Evolutionary conservation across 768 basidiomycete genomes (phyloP), one percentile per base, ranked within the genome.

Genomic region (Rhodotorula diobovata): DNA sequence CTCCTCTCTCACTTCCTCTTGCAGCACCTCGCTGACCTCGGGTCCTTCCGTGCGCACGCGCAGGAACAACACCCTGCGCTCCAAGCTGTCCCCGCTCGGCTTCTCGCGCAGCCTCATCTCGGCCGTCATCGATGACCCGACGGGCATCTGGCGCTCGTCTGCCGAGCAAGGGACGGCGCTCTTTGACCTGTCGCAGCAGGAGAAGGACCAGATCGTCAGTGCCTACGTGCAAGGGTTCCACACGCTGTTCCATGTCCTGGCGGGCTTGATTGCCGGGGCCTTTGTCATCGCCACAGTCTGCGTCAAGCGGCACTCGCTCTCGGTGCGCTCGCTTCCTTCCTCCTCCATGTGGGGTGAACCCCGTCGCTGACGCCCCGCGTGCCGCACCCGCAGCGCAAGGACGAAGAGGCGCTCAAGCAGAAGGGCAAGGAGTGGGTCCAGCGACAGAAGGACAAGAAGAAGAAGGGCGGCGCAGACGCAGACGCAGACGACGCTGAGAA

Each of bases 161-260:
- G 54, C 51, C 21, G 16, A 25, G 15, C 53, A 54, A 9, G 65
- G 66, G 6, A 8, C 39, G 11, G 30, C 76, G 1, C 66, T 78
- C 0, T 39, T 84, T 32, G 82, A 82, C 8, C 73, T 88, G 20
- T 80, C 84, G 0, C 15, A 77, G 0, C 75, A 73, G 11, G 77
- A 81, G 35, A 84, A 85, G 3, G 71, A 68, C 4, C 79, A 80
- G 30, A 83, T 86, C 58, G 80, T 88, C 15, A 68, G 81, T 16
- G 87, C 85, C 1, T 87, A 86, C 79, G 85, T 84, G 32, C 78
- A 77, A 28, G 89, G 89, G 4, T 87, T 89, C 79, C 79, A 82
- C 51, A 78, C 81, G 8, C 81, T 89, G 5, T 90, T 89, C 79
- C 82, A 87, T 50, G 81, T 89, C 68, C 85, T 88, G 70, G 85